Evolutionary conservation across 176 grass and related monocot genomes (phyloP).

Genomic region (Elymus sibiricus): DNA sequence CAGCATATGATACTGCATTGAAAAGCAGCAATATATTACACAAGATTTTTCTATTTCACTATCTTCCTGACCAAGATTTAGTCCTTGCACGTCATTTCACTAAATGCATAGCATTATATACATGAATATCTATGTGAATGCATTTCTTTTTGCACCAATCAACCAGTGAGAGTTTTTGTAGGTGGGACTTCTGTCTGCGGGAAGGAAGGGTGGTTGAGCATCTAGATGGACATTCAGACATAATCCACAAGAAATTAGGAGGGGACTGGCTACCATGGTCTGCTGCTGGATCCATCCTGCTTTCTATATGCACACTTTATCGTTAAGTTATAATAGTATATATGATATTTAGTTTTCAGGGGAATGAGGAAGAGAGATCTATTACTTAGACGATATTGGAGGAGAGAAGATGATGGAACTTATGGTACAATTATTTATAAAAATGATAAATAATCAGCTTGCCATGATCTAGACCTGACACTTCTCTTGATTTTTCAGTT

Average conservation of each 20-base stretch:
- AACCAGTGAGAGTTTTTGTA: constrained; percentile 35
- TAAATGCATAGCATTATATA: constrained; percentile 6
- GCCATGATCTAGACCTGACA: constrained; percentile 33
- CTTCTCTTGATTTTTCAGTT: constrained; percentile 60
- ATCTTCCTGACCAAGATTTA: neutral
- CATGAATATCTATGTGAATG: neutral
- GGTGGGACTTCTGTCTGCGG: constrained; percentile 94
- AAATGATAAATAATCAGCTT: constrained; percentile 18
- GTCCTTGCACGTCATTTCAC: neutral
- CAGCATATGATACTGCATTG: neutral
- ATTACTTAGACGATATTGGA: constrained; percentile 89
- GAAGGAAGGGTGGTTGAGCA: constrained; percentile 89
- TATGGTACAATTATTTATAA: constrained; percentile 63
- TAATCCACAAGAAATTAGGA: constrained; percentile 96
- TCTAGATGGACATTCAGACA: constrained; percentile 91
- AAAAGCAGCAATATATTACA: neutral
- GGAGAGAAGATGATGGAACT: constrained; percentile 97
- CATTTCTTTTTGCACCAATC: neutral
- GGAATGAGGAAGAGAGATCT: constrained; percentile 97
- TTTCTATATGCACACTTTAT: constrained; percentile 19
- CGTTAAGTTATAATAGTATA: constrained; percentile 34
- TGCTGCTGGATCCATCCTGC: constrained; percentile 28
- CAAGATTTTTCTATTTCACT: neutral
- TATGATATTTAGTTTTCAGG: constrained; percentile 70
- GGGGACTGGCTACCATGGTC: constrained; percentile 92